phyloP scores from a whole-genome alignment of 1,284 basidiomycete species.

The Termitomyces sp. region DNA sequence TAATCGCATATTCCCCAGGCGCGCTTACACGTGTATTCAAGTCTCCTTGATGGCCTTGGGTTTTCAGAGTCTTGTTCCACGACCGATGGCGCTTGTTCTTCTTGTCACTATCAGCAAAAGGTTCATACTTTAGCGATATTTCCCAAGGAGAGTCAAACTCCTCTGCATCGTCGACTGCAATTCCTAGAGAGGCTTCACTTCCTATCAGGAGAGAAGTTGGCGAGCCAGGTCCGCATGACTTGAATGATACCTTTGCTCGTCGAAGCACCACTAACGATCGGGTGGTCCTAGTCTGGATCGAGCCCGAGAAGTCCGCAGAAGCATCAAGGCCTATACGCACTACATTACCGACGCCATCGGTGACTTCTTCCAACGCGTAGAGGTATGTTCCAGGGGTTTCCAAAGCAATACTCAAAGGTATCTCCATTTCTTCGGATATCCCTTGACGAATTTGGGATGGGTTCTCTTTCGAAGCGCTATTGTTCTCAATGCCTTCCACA shows the following conservation, averaged over 20 bases:
- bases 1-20: slow-evolving; percentile 83
- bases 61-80: slow-evolving; percentile 58
- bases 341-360: slow-evolving; percentile 70
- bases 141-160: slow-evolving; percentile 63
- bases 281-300: slow-evolving; percentile 46
- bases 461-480: slow-evolving; percentile 23
- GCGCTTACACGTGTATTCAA: slow-evolving; percentile 48
- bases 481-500: slow-evolving; percentile 80
- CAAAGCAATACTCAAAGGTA: slow-evolving; percentile 65
- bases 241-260: slow-evolving; percentile 74
- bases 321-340: slow-evolving; percentile 43
- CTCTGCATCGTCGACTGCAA: slow-evolving; percentile 51
- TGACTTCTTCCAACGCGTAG: slow-evolving; percentile 69
- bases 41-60: slow-evolving; percentile 40
- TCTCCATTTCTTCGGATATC: slow-evolving; percentile 50
- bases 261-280: slow-evolving; percentile 71
- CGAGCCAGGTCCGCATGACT: slow-evolving; percentile 64
- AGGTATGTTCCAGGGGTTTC: slow-evolving; percentile 59
- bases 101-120: slow-evolving; percentile 35
- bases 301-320: slow-evolving; percentile 15
- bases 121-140: slow-evolving; percentile 56
- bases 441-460: slow-evolving; percentile 14
- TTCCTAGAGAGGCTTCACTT: slow-evolving; percentile 46
- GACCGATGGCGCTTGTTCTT: slow-evolving; percentile 40
- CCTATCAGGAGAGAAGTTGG: slow-evolving; percentile 77